Percentiles rank a stretch among this genome's conserved stretches.
phyloP scores from a whole-genome alignment of 192 early-diverging fungal species.

The Entomortierella parvispora region DNA sequence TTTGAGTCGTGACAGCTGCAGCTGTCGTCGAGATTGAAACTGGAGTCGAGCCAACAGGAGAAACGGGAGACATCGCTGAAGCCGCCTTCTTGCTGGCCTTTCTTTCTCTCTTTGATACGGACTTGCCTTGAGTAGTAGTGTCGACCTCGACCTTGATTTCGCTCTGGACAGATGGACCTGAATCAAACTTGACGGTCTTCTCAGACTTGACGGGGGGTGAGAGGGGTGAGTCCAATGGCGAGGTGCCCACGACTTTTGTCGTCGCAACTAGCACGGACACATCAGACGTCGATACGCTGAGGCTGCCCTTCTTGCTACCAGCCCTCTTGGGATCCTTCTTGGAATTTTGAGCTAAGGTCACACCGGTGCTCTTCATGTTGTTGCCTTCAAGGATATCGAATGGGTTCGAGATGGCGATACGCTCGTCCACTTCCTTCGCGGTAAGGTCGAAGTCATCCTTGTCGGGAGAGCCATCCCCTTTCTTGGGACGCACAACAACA shows the following conservation, averaged over 20 bases:
- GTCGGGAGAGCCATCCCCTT: background rate
- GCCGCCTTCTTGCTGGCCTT: conserved; percentile 1
- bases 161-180: background rate
- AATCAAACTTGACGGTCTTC: background rate
- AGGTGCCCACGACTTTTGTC: background rate
- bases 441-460: background rate
- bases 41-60: background rate
- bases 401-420: conserved; percentile 12
- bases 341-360: background rate
- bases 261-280: too few relatives aligned
- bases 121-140: too few relatives aligned
- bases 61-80: background rate
- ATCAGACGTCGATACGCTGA: background rate
- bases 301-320: background rate
- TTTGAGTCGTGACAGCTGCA: background rate
- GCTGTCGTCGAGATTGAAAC: background rate
- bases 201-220: background rate
- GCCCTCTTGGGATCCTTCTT: background rate
- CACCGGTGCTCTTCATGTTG: background rate
- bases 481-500: conserved; percentile 1
- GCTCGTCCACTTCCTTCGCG: conserved; percentile 3
- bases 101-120: conserved; percentile 5
- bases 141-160: background rate
- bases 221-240: background rate
- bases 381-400: conserved; percentile 10